Conservation (phyloP, 2,329 filamentous ascomycete genomes). For the Colletotrichum cuscutae region DNA sequence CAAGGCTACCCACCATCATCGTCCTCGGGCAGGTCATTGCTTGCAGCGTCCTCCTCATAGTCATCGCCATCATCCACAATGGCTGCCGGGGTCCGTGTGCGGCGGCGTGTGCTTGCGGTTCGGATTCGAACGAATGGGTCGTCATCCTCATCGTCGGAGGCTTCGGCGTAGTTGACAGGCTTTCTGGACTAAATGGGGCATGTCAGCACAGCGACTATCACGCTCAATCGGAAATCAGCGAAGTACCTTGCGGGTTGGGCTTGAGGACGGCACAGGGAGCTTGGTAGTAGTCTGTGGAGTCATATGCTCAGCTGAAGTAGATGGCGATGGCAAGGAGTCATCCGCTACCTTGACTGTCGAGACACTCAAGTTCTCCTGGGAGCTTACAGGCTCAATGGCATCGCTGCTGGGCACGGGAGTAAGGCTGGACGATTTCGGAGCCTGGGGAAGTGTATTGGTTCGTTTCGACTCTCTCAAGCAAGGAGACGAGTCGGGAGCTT, state of each 20-base stretch:
- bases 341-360: conserved; percentile 61
- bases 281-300: conserved; percentile 54
- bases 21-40: conserved; percentile 67
- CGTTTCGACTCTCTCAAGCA: conserved; percentile 56
- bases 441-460: conserved; percentile 52
- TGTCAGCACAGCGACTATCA: neutral
- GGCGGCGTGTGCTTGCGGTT: conserved; percentile 50
- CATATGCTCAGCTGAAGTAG: conserved; percentile 53
- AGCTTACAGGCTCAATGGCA: conserved; percentile 72
- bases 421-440: conserved; percentile 56
- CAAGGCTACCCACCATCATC: conserved; percentile 67
- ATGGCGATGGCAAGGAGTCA: conserved; percentile 57
- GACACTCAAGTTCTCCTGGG: conserved; percentile 70
- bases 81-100: conserved; percentile 63
- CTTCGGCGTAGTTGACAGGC: conserved; percentile 84
- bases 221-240: neutral
- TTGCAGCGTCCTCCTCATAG: conserved; percentile 75
- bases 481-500: conserved; percentile 45
- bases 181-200: conserved; percentile 57
- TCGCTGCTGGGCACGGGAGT: conserved; percentile 88
- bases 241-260: conserved; percentile 81
- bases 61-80: conserved; percentile 76
- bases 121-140: conserved; percentile 70
- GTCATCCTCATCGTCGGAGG: conserved; percentile 82
- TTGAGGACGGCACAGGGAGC: conserved; percentile 63